Evolutionary conservation across 2,329 filamentous ascomycete genomes (phyloP), one percentile per base, ranked within the genome.

Genomic region (Xylariaceae sp.): DNA sequence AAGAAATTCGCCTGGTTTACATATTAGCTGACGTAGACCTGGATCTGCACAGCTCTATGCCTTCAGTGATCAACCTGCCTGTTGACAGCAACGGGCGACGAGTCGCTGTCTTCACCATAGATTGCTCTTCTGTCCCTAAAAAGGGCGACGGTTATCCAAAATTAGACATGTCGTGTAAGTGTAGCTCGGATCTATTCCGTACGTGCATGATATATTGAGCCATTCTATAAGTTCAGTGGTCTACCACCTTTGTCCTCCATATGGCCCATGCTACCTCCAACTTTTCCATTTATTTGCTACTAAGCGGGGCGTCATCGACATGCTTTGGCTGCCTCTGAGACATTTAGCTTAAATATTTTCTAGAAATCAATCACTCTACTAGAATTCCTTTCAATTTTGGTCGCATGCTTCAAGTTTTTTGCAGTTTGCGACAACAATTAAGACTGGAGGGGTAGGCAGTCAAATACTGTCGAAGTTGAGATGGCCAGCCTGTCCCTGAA

Each of bases 401-500:
- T 35, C 23, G 21, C 30, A 42, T 41, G n/a, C 43, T 32, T 16
- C 20, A 20, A 7, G 23, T 21, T 23, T 20, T 15, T 44, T 27
- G 16, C 6, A 5, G 16, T 21, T 26, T 10, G 36, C 13, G 29
- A 51, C 13, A n/a, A 20, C 43, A 3, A 48, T 44, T 11, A 11
- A 9, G 18, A 21, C 30, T 30, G 13, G 9, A 29, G 42, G 13
- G 23, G 5, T 33, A 15, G 24, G 20, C 41, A 49, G 33, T 53
- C 15, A 18, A 30, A 8, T n/a, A 46, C 18, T 35, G 13, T 29
- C 37, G 21, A 36, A 8, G 23, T 53, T 45, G 47, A 21, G 29
- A 64, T 64, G 62, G 53, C 55, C 39, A 29, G 29, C 30, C 33
- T 15, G 18, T 47, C 47, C 9, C 24, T 46, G 13, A 60, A 41